Evolutionary conservation across 257 asterid genomes (phyloP), one percentile per base, ranked within the genome.

Genomic region (Vinca minor): DNA sequence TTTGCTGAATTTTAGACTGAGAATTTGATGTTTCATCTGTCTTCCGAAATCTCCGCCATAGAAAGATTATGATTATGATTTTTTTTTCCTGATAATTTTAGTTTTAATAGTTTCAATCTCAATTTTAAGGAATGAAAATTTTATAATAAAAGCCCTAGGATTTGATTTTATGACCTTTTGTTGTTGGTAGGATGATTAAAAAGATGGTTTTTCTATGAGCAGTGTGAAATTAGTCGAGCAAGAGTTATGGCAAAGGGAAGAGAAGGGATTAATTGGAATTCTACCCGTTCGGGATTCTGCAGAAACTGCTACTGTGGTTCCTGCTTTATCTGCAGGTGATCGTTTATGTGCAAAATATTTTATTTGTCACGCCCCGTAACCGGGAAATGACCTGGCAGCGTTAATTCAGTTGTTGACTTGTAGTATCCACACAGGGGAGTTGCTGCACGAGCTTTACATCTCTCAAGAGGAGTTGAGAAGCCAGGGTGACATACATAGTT

Each of bases 201-300:
- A 49, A 0, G n/a, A 44, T 36, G 59, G n/a, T 67, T 56, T 20
- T 49, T 17, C 29, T 63, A 23, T 25, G 59, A 65, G 49, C 74
- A 93, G 99, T 77, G n/a, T 93, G 69, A 93, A 89, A 79, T 74
- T 93, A 84, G 99, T 93, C 57, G 96, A 93, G 70, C 99, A 93
- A 72, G 99, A 93, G 74, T 74, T 93, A 67, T 93, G 99, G 97
- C 97, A 93, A 87, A 87, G 97, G 79, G 99, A 93, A 70, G 99
- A 86, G 79, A 89, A n/a, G n/a, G n/a, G 99, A 25, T 69, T 93
- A 34, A 89, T 89, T 59, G 99, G 99, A 60, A 86, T 93, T 80
- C 83, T 93, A 55, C 99, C 97, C 1, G 96, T 93, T 47, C 86
- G 94, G 56, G 97, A 93, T 79, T 84, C 90, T 48, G 89, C 82